Evolutionary conservation across 495 filamentous ascomycete genomes (phyloP), one percentile per base, ranked within the genome.

Genomic region (Penicillium cataractarum): DNA sequence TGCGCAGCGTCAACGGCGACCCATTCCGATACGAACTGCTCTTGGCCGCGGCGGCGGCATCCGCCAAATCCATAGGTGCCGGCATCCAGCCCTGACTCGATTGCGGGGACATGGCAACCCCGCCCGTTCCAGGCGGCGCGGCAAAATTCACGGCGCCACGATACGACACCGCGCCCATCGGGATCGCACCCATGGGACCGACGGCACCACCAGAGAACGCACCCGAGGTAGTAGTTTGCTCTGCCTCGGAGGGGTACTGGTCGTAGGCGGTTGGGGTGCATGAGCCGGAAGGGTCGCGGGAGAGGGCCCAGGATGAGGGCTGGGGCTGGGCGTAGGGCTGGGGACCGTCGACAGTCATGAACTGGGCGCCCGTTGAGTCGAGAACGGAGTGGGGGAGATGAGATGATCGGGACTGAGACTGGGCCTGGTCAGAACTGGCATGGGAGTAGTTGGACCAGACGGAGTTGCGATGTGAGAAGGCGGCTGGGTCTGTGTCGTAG

Each of bases 1-100:
- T 88, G 65, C 93, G 85, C 51, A 84, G 62, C 54, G 76, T 80
- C 73, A 93, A 82, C 44, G 94, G 90, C 59, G 92, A 92, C 76
- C 90, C 90, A 46, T 92, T 89, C 56, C 90, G 85, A 72, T 89
- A 92, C 55, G 83, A 76, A 6, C 92, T 91, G 71, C 89, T 94
- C 67, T 91, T 94, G 6, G 87, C 80, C 74, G 90, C 81, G 0
- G 87, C 84, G 52, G 82, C 83, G 19, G 78, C 74, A 57, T 90
- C 87, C 31, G 85, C 77, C 60, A 85, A 68, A 44, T 86, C 85
- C 39, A 83, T 80, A 35, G 83, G 77, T 10, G 82, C 79, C 57
- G 80, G 79, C 75, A 87, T 86, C 86, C 86, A 89, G 57, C 86
- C 86, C 63, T 86, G 80, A 74, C 79, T 83, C 57, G 80, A 84